A percentile compares a stretch with the other conserved stretches of the same genome.
phyloP scores from a whole-genome alignment of 176 grass and related monocot genomes.

The Ensete glaucum region DNA sequence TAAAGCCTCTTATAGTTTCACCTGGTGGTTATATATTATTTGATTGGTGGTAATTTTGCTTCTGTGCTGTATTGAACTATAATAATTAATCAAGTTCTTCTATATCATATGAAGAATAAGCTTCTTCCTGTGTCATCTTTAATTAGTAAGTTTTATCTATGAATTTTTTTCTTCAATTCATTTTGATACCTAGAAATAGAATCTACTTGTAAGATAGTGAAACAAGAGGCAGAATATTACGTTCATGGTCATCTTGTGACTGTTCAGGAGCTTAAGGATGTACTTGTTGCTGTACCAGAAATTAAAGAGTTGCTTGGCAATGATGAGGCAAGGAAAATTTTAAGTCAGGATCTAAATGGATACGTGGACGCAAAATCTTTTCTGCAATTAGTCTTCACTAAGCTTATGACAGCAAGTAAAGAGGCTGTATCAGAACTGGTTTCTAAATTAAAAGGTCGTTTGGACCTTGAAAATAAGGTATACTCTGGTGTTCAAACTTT shows the following conservation, averaged over 20 bases:
- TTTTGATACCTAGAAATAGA: background rate
- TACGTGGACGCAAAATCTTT: constrained; percentile 28
- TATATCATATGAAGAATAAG: too few relatives aligned
- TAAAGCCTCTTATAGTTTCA: too few relatives aligned
- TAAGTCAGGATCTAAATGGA: constrained; percentile 28
- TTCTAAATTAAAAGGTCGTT: constrained; percentile 42
- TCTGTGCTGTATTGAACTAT: too few relatives aligned
- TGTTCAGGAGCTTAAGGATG: constrained; percentile 63
- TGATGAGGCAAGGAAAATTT: constrained; percentile 44
- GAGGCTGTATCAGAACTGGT: constrained; percentile 48
- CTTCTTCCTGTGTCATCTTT: too few relatives aligned
- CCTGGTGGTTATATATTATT: too few relatives aligned
- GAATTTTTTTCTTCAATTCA: background rate
- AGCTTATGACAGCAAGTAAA: constrained; percentile 62
- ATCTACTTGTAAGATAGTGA: background rate
- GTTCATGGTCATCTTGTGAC: constrained; percentile 9
- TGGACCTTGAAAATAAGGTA: constrained; percentile 69
- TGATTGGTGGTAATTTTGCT: too few relatives aligned
- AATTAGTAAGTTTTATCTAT: too few relatives aligned
- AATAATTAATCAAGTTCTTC: too few relatives aligned
- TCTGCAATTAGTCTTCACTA: constrained; percentile 54
- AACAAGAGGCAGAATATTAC: background rate
- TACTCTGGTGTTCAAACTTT: background rate
- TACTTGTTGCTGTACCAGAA: constrained; percentile 66
- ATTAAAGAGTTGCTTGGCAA: constrained; percentile 40